A percentile compares a stretch with the other conserved stretches of the same genome.
phyloP scores from a whole-genome alignment of 257 asterid genomes.

The Echium plantagineum region DNA sequence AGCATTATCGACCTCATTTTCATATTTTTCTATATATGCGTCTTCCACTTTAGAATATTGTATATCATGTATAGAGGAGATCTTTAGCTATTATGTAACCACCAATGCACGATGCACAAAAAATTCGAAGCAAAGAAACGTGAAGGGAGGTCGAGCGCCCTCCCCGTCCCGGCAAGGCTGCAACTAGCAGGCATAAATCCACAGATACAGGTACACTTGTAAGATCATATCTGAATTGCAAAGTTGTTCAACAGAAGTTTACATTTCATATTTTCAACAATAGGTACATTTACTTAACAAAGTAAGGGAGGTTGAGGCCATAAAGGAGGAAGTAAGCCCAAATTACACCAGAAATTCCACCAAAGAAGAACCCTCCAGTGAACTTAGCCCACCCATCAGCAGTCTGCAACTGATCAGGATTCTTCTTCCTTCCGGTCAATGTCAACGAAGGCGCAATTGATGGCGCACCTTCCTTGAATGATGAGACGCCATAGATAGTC shows the following conservation, averaged over 20 bases:
- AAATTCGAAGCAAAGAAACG: no score
- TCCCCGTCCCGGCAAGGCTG: no score
- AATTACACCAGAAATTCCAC: slow-evolving; percentile 81
- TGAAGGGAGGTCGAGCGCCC: no score
- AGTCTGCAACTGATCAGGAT: slow-evolving; percentile 77
- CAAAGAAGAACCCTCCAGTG: slow-evolving; percentile 93
- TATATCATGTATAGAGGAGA: no score
- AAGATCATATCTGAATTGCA: background rate
- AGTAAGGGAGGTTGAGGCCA: slow-evolving; percentile 86
- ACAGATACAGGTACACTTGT: background rate
- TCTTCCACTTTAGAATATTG: no score
- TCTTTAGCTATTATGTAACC: no score
- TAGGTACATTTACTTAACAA: slow-evolving; percentile 30
- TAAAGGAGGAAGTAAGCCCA: slow-evolving; percentile 93
- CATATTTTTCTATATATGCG: no score
- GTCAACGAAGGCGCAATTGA: slow-evolving; percentile 71
- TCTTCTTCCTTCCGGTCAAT: slow-evolving; percentile 73
- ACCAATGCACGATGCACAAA: no score
- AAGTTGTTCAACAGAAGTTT: background rate
- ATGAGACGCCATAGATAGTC: slow-evolving; percentile 66
- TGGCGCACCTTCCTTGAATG: slow-evolving; percentile 74
- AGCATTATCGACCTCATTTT: no score
- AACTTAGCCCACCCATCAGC: slow-evolving; percentile 89
- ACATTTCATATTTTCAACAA: background rate
- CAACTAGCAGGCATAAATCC: background rate